phyloP scores from a whole-genome alignment of 768 basidiomycete genomes.

The Mycena amicta region DNA sequence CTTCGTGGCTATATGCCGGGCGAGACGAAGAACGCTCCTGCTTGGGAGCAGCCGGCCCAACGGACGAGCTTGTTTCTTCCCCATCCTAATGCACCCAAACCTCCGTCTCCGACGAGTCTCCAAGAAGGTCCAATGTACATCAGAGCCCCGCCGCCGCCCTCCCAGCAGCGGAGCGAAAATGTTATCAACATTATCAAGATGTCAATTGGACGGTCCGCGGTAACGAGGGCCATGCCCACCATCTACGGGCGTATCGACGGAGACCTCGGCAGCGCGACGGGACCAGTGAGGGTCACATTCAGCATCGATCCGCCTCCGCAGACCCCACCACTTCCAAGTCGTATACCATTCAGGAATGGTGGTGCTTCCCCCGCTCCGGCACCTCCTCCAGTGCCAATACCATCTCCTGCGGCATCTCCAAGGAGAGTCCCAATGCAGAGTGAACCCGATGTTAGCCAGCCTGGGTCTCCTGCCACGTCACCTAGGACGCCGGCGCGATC shows the following conservation, averaged over 20 bases:
- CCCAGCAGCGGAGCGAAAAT: conserved; percentile 16
- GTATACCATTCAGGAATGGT: conserved; percentile 22
- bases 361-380: conserved; percentile 12
- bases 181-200: conserved; percentile 19
- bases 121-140: conserved; percentile 18
- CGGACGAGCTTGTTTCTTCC: conserved; percentile 52
- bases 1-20: conserved; percentile 21
- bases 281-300: conserved; percentile 51
- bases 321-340: conserved; percentile 18
- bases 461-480: no score
- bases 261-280: conserved; percentile 43
- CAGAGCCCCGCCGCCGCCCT: conserved; percentile 15
- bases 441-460: neutral
- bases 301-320: conserved; percentile 44
- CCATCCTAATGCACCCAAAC: conserved; percentile 59
- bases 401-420: neutral
- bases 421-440: neutral
- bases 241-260: conserved; percentile 47
- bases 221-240: conserved; percentile 32
- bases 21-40: conserved; percentile 6
- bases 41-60: conserved; percentile 16
- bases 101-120: conserved; percentile 23
- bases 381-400: conserved; percentile 8
- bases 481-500: conserved; percentile 6
- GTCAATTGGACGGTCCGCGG: conserved; percentile 19